Evolutionary conservation across 2,329 filamentous ascomycete species (phyloP).

Genomic region (Diaporthe vaccinii): DNA sequence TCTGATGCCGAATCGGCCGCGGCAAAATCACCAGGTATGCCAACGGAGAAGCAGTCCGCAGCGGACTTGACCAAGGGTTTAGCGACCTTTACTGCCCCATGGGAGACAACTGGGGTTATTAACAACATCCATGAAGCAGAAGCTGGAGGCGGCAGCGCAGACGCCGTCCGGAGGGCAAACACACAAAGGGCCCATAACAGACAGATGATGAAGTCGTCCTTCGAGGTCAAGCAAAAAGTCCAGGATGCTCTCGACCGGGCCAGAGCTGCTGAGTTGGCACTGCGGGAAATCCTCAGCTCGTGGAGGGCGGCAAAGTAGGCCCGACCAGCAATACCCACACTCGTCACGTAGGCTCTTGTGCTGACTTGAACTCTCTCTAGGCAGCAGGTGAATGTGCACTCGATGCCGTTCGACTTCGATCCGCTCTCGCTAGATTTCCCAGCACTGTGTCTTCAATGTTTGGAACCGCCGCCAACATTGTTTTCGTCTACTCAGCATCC

Average conservation of each 20-base stretch:
- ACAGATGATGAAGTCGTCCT: slow-evolving; percentile 69
- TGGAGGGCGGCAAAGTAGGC: slow-evolving; percentile 86
- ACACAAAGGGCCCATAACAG: slow-evolving; percentile 62
- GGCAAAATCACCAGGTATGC: slow-evolving; percentile 53
- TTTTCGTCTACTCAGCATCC: slow-evolving; percentile 86
- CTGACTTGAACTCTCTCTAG: slow-evolving; percentile 50
- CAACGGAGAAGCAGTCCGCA: slow-evolving; percentile 58
- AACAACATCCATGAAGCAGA: slow-evolving; percentile 75
- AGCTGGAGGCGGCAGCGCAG: slow-evolving; percentile 47
- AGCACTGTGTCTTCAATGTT: slow-evolving; percentile 83
- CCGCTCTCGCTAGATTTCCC: slow-evolving; percentile 89
- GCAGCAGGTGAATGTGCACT: slow-evolving; percentile 67
- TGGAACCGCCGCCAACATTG: slow-evolving; percentile 84
- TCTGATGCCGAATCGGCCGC: slow-evolving; percentile 55
- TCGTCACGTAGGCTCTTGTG: background rate
- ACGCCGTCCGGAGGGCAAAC: slow-evolving; percentile 52
- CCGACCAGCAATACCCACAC: slow-evolving; percentile 46
- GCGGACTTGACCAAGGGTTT: slow-evolving; percentile 67
- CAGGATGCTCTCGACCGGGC: slow-evolving; percentile 83
- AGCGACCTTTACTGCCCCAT: slow-evolving; percentile 70
- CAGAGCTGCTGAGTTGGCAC: slow-evolving; percentile 84
- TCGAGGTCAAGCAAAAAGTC: slow-evolving; percentile 74
- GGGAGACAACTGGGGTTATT: slow-evolving; percentile 84
- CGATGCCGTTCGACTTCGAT: slow-evolving; percentile 82
- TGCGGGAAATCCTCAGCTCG: slow-evolving; percentile 85